phyloP scores from a whole-genome alignment of 805 yeast species.

The Candida schatavii region DNA sequence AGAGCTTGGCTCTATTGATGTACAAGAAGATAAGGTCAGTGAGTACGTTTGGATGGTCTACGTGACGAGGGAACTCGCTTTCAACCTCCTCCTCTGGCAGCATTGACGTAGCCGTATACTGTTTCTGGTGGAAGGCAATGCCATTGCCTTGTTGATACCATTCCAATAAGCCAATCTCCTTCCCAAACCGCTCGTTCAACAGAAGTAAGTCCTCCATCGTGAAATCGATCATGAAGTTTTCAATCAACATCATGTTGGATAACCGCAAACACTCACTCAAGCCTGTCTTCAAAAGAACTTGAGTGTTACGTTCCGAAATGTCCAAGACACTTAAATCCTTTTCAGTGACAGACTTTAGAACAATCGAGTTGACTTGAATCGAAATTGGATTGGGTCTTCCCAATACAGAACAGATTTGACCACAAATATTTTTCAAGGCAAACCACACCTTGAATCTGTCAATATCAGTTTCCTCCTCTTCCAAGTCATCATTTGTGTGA shows the following conservation, averaged over 20 bases:
- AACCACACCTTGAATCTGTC: conserved; percentile 48
- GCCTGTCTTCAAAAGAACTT: conserved; percentile 42
- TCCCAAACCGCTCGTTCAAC: conserved; percentile 40
- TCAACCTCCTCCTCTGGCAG: conserved; percentile 13
- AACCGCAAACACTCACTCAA: conserved; percentile 47
- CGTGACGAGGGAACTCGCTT: conserved; percentile 17
- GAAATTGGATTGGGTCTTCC: conserved; percentile 58
- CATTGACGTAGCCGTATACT: conserved; percentile 3
- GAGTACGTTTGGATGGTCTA: conserved; percentile 33
- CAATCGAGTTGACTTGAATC: conserved; percentile 31
- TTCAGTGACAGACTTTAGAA: conserved; percentile 21
- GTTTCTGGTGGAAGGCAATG: conserved; percentile 11
- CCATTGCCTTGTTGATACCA: conserved; percentile 15
- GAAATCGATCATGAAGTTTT: conserved; percentile 48
- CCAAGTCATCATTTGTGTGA: conserved; percentile 14
- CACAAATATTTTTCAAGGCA: conserved; percentile 45
- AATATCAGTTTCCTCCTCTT: conserved; percentile 33
- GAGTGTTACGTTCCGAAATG: conserved; percentile 20
- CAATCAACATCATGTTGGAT: conserved; percentile 50
- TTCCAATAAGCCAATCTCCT: conserved; percentile 38
- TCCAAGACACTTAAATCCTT: conserved; percentile 14
- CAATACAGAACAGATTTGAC: conserved; percentile 48
- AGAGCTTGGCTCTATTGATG: conserved; percentile 49
- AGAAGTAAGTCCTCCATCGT: conserved; percentile 37
- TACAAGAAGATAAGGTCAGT: conserved; percentile 47